phyloP scores from a whole-genome alignment of 1,139 yeast genomes.

The Sugiyamaella xylanicola region DNA sequence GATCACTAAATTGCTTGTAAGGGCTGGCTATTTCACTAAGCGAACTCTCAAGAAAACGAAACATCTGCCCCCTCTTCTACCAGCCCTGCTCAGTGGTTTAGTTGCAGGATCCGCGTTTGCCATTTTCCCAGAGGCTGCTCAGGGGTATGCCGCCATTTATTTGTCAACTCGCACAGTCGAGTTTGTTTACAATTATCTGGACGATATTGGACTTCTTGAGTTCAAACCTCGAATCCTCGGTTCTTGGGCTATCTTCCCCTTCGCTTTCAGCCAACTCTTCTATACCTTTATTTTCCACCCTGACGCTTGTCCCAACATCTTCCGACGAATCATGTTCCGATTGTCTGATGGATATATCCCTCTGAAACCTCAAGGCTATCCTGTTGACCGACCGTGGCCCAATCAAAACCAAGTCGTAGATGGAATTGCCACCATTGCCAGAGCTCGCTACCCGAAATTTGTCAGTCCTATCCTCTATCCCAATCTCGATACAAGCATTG shows the following conservation, averaged over 20 bases:
- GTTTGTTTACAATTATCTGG: conserved; percentile 42
- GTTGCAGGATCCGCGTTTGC: conserved; percentile 39
- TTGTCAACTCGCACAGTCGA: conserved; percentile 43
- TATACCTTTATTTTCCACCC: conserved; percentile 43
- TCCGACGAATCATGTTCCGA: conserved; percentile 37
- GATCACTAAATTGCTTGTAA: conserved; percentile 19
- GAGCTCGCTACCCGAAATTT: conserved; percentile 42
- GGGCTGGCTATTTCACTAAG: conserved; percentile 1
- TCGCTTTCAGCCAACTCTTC: conserved; percentile 47
- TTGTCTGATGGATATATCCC: conserved; percentile 42
- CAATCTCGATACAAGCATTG: conserved; percentile 33
- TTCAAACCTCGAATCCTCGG: conserved; percentile 44
- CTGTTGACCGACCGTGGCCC: conserved; percentile 41
- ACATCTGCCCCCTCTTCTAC: conserved; percentile 26
- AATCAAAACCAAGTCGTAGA: conserved; percentile 37
- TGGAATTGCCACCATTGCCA: conserved; percentile 40
- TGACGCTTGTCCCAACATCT: conserved; percentile 41
- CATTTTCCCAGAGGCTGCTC: conserved; percentile 31
- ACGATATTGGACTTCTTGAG: conserved; percentile 41
- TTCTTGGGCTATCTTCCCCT: conserved; percentile 47
- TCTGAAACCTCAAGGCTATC: conserved; percentile 37
- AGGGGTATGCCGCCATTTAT: conserved; percentile 42
- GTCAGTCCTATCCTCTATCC: conserved; percentile 43
- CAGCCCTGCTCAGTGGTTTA: conserved; percentile 37
- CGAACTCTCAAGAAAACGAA: conserved; percentile 19